Conservation (phyloP, 2,329 filamentous ascomycete species). For the Hypoxylon sp. region DNA sequence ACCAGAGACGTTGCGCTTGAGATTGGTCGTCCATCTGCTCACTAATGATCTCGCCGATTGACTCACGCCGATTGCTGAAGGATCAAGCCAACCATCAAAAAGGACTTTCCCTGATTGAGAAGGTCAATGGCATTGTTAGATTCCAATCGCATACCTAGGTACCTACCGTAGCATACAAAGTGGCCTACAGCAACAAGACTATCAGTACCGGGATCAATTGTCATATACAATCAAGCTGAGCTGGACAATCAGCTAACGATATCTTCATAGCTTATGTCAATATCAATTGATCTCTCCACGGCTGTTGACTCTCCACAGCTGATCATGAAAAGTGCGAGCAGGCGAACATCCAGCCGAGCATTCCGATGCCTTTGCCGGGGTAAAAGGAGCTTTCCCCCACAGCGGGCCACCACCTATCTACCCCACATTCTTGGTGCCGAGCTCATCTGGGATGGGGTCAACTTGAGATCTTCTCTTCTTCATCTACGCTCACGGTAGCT, state of each 20-base stretch:
- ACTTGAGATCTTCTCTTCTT: neutral
- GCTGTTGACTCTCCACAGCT: too few relatives aligned
- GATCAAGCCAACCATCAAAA: neutral
- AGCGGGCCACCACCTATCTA: constrained; percentile 20
- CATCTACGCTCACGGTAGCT: neutral
- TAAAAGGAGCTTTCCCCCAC: constrained; percentile 25
- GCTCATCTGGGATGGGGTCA: neutral
- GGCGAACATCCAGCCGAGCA: constrained; percentile 14
- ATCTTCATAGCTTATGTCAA: neutral
- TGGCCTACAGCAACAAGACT: too few relatives aligned
- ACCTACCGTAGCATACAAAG: neutral
- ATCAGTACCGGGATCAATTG: neutral
- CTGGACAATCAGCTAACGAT: neutral
- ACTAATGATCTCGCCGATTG: constrained; percentile 1
- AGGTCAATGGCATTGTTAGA: constrained; percentile 14
- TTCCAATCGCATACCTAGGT: neutral
- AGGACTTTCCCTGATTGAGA: constrained; percentile 13
- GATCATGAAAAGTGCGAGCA: neutral
- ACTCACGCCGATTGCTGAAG: constrained; percentile 20
- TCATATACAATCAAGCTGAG: neutral
- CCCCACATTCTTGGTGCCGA: constrained; percentile 27
- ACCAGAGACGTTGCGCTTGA: neutral
- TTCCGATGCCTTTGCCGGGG: constrained; percentile 13
- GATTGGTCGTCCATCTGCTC: neutral
- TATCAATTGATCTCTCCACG: neutral